Evolutionary conservation across 169 alveolate species (phyloP).

Genomic region (Toxoplasma gondii): DNA sequence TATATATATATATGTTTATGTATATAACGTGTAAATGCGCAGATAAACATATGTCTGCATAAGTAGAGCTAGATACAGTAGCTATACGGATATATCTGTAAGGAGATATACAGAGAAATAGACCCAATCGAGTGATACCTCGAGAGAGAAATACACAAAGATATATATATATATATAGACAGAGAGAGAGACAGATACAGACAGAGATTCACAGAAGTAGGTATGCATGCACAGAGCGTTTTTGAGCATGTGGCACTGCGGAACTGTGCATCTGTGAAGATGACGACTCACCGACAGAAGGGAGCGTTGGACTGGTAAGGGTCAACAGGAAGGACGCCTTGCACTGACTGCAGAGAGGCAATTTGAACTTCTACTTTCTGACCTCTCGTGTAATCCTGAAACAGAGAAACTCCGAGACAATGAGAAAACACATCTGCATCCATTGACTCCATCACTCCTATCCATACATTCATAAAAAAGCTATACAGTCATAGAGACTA

Average conservation of each 20-base stretch:
- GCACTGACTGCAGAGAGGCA: conserved; percentile 64
- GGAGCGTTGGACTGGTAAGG: conserved; percentile 55
- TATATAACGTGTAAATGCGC: too few relatives aligned
- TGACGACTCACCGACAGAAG: conserved; percentile 50
- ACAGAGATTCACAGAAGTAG: not conserved
- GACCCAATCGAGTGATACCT: too few relatives aligned
- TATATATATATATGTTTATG: too few relatives aligned
- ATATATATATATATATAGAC: not conserved
- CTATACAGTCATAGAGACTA: not conserved
- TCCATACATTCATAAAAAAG: not conserved
- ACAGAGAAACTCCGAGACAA: not conserved
- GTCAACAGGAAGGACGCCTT: conserved; percentile 63
- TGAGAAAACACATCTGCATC: not conserved
- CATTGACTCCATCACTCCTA: not conserved
- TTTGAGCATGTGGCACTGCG: too few relatives aligned
- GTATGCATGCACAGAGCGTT: too few relatives aligned
- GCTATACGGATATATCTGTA: not conserved
- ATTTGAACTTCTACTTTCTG: conserved; percentile 59
- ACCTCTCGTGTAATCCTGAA: conserved; percentile 46
- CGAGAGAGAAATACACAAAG: not conserved
- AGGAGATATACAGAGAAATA: not conserved
- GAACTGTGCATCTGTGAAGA: too few relatives aligned
- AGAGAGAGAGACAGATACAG: not conserved
- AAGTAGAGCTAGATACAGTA: not conserved
- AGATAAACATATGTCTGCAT: not conserved